Evolutionary conservation across 2,329 filamentous ascomycete genomes (phyloP), one percentile per base, ranked within the genome.

Genomic region (Colletotrichum magnum): DNA sequence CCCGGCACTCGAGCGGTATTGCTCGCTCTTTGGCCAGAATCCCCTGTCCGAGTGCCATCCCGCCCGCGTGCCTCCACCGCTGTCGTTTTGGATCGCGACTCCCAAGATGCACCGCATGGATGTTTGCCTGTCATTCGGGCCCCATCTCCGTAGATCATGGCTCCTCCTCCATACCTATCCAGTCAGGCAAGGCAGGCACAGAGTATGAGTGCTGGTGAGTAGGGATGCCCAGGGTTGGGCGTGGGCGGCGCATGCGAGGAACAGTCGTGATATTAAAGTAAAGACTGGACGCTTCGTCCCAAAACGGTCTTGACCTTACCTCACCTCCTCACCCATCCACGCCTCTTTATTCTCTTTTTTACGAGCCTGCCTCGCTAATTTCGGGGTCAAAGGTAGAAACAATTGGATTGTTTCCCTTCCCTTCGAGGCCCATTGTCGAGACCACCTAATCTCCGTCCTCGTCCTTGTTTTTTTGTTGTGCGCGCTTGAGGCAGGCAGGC

Each of bases 21-120:
- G 58, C 39, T 39, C 64, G 52, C 58, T 68, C 68, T 68, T 63
- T 70, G 64, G 64, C 64, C 45, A 58, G 48, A 32, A 41, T 24
- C 18, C 68, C 68, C 68, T 70, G 68, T 68, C 64, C 58, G 64
- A 63, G 68, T 63, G 68, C 54, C 64, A 68, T 68, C 39, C 64
- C 64, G 43, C 61, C 47, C 59, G 59, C 50, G 51, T 53, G 56
- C 62, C 56, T 56, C 56, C 57, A 67, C 62, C 47, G 56, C 47
- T 67, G 62, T 60, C 62, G 67, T 69, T 69, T 69, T 66, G 58
- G 58, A 70, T 68, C 58, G 52, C 58, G 41, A 54, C 52, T 52
- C 51, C 45, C 58, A 64, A 63, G 64, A 70, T 70, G 64, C 54
- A 58, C 53, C 48, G 68, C 58, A 69, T 67, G 67, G 67, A 36